Percentiles rank a stretch among this genome's conserved stretches.
Evolutionary conservation across 2,329 filamentous ascomycete species (phyloP).

Genomic region (Septoria petroselini): DNA sequence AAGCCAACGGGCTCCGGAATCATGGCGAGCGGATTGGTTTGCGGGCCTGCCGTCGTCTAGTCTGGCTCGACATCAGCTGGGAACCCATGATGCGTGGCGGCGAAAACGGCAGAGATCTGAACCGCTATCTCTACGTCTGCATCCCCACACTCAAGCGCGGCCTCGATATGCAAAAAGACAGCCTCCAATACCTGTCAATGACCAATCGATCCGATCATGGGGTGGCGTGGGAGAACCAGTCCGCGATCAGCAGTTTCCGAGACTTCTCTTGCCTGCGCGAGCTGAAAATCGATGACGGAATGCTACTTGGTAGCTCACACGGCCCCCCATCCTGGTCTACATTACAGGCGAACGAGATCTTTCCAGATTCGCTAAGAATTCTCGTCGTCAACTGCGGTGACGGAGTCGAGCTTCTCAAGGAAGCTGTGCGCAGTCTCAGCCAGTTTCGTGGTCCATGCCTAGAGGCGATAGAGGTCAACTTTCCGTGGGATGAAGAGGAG

Average conservation of each 20-base stretch:
- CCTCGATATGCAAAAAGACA: not conserved
- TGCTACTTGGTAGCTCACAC: not conserved
- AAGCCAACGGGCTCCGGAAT: too few species aligned
- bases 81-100: constrained; percentile 2
- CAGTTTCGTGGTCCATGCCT: not conserved
- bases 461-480: not conserved
- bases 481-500: not conserved
- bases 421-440: not conserved
- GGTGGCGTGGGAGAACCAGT: not conserved
- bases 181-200: not conserved
- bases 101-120: not conserved
- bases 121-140: not conserved
- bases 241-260: not conserved
- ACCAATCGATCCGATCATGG: not conserved
- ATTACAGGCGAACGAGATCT: not conserved
- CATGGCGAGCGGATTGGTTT: too few species aligned
- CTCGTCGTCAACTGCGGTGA: not conserved
- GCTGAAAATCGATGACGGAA: not conserved
- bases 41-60: not conserved
- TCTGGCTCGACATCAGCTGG: constrained; percentile 3
- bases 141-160: not conserved
- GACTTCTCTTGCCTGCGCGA: not conserved
- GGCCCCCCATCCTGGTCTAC: not conserved
- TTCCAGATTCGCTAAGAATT: not conserved
- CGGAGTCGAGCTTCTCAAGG: not conserved